A percentile compares a stretch with the other conserved stretches of the same genome.
Conservation (phyloP, 805 yeast species). For the Cyberlindnera euphorbiiphila region DNA sequence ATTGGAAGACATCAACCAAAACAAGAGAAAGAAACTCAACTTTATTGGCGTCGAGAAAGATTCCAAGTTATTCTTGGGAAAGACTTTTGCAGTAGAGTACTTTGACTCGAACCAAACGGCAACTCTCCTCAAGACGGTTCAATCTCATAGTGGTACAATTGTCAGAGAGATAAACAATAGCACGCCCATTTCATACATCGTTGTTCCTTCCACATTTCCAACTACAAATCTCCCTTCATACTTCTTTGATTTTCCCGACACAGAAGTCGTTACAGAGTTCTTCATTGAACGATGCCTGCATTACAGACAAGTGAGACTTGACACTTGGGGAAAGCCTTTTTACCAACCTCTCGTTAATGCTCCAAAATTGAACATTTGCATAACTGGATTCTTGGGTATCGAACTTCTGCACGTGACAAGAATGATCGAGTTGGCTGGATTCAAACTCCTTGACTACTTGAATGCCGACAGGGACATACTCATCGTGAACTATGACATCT, state of each 20-base stretch:
- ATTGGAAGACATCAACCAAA: neutral
- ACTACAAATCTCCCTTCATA: slow-evolving; percentile 14
- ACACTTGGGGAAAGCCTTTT: slow-evolving; percentile 61
- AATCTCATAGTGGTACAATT: slow-evolving; percentile 42
- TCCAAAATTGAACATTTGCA: slow-evolving; percentile 30
- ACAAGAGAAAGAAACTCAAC: slow-evolving; percentile 5
- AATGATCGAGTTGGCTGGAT: slow-evolving; percentile 50
- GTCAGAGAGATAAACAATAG: slow-evolving; percentile 3
- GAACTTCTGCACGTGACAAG: slow-evolving; percentile 69
- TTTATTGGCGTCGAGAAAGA: slow-evolving; percentile 6
- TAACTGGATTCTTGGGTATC: slow-evolving; percentile 76
- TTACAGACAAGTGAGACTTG: slow-evolving; percentile 45
- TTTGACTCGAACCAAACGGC: slow-evolving; percentile 36
- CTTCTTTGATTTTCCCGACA: slow-evolving; percentile 17
- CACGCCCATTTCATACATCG: slow-evolving; percentile 10
- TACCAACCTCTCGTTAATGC: slow-evolving; percentile 20
- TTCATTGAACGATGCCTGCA: slow-evolving; percentile 70
- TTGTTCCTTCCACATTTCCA: slow-evolving; percentile 24
- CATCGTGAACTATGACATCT: slow-evolving; percentile 46
- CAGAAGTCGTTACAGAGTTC: slow-evolving; percentile 66
- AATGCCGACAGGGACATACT: slow-evolving; percentile 51
- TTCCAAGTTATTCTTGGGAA: slow-evolving; percentile 37
- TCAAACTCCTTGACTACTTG: slow-evolving; percentile 46
- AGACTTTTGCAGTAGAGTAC: slow-evolving; percentile 40
- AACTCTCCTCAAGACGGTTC: slow-evolving; percentile 40